phyloP scores from a whole-genome alignment of 163 green algal species.

The Chlamydomonas reinhardtii region DNA sequence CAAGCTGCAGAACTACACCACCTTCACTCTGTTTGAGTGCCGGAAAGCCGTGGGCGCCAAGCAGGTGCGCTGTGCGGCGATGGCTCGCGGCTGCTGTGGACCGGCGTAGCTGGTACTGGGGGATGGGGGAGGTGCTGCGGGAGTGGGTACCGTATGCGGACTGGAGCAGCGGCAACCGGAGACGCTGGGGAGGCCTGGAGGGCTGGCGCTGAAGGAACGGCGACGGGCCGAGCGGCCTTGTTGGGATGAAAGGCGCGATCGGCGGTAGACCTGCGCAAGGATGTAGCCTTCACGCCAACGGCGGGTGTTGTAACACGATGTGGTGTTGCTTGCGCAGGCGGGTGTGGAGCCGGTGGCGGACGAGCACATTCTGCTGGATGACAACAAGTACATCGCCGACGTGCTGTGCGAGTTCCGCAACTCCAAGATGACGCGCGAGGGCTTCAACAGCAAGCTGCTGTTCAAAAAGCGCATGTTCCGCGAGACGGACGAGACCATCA shows the following conservation, averaged over 20 bases:
- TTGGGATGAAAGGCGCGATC: no score
- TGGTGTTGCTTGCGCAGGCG: neutral
- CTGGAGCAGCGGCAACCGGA: no score
- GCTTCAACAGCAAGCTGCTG: constrained; percentile 74
- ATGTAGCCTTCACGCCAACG: no score
- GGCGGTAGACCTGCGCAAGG: no score
- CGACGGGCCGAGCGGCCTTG: no score
- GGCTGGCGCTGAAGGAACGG: no score
- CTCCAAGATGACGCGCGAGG: constrained; percentile 75
- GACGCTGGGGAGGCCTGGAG: no score
- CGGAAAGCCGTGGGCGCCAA: constrained; percentile 60
- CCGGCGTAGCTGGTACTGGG: no score
- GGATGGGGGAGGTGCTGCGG: no score
- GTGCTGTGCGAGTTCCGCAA: constrained; percentile 86
- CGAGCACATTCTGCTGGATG: constrained; percentile 92
- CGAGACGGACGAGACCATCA: constrained; percentile 97
- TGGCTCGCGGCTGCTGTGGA: neutral
- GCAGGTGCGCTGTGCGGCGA: constrained; percentile 1
- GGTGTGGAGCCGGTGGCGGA: constrained; percentile 65
- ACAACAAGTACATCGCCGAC: constrained; percentile 92
- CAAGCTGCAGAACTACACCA: constrained; percentile 94
- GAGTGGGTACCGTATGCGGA: no score
- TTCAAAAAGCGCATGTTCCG: constrained; percentile 97
- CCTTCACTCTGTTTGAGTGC: constrained; percentile 96
- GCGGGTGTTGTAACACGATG: no score